Evolutionary conservation across 1,284 basidiomycete species (phyloP), one percentile per base, ranked within the genome.

Genomic region (Gymnopus androsaceus): DNA sequence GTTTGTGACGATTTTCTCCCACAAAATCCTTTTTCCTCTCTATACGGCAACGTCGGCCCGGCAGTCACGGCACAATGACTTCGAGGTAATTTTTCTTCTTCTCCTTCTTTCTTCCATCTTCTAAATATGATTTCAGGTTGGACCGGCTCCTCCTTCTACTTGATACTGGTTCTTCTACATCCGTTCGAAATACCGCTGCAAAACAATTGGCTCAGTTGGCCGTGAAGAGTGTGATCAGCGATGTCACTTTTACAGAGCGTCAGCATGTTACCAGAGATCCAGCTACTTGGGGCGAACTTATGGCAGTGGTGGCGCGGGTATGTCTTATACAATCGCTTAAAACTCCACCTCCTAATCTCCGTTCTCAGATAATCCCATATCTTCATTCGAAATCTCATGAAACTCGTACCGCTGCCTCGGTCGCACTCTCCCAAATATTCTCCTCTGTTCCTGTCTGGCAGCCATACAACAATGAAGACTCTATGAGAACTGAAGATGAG

Each of bases 191-290:
- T 60, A 95, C 94, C 15, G 94, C 95, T 3, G 94, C 94, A 8
- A 93, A 92, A 67, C 95, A 97, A 71, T 82, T 97, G 41, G 95
- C 93, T 1, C 91, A 95, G 65, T 81, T 96, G 56, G 94, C 94
- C 2, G 88, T 83, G 19, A 88, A 90, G 71, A 87, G 85, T 64
- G 84, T 94, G 61, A 84, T 87, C 65, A 83, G 82, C 63, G 92
- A 95, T 75, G 90, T 92, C 51, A 80, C 88, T 68, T 83, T 87
- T 62, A 91, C 92, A 62, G 87, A 92, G 59, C 80, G 84, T 48
- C 81, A 83, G 58, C 82, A 87, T 71, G 74, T 78, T 27, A 73
- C 82, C 46, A 77, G 77, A 44, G 89, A 92, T 65, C 80, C 82
- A 47, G 79, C 86, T 33, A 86, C 85, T 36, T 93, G 90, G 88